A percentile compares a stretch with the other conserved stretches of the same genome.
Conservation (phyloP, 2,329 filamentous ascomycete genomes). For the Emericellopsis cladophorae region DNA sequence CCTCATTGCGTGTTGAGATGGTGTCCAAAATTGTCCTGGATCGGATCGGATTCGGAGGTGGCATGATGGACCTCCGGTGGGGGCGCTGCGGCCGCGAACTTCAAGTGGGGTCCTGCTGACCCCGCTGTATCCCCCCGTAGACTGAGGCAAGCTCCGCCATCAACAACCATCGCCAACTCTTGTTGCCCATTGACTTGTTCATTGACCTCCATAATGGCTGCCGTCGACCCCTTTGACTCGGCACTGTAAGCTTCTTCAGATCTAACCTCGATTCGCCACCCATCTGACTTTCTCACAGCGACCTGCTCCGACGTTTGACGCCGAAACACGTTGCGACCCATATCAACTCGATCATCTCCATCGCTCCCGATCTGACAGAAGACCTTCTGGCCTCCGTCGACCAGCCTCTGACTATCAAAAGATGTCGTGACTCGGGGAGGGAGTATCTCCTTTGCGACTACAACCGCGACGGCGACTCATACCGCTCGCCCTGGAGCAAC, state of each 20-base stretch:
- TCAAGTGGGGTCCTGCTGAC: too few relatives aligned
- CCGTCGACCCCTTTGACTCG: slow-evolving; percentile 58
- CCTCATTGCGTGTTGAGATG: too few relatives aligned
- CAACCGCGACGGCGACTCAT: slow-evolving; percentile 96
- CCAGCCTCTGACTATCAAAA: slow-evolving; percentile 72
- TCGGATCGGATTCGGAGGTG: too few relatives aligned
- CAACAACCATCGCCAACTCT: background rate
- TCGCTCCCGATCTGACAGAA: slow-evolving; percentile 87
- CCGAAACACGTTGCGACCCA: slow-evolving; percentile 84
- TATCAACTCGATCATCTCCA: slow-evolving; percentile 75
- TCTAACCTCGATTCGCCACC: slow-evolving; percentile 3
- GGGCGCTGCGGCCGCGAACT: too few relatives aligned
- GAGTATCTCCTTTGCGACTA: slow-evolving; percentile 99
- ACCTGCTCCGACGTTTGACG: slow-evolving; percentile 95
- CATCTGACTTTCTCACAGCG: slow-evolving; percentile 37
- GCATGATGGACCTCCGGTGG: background rate
- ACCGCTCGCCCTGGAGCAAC: slow-evolving; percentile 98
- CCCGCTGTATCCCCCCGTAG: too few relatives aligned
- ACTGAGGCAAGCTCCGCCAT: too few relatives aligned
- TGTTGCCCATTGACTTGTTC: background rate
- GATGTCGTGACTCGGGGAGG: slow-evolving; percentile 77
- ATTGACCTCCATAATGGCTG: slow-evolving; percentile 23
- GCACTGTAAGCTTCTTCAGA: slow-evolving; percentile 46
- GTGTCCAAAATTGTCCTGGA: too few relatives aligned
- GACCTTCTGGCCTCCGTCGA: slow-evolving; percentile 97